Evolutionary conservation across 495 filamentous ascomycete species (phyloP).

Genomic region (Neurospora sp.): DNA sequence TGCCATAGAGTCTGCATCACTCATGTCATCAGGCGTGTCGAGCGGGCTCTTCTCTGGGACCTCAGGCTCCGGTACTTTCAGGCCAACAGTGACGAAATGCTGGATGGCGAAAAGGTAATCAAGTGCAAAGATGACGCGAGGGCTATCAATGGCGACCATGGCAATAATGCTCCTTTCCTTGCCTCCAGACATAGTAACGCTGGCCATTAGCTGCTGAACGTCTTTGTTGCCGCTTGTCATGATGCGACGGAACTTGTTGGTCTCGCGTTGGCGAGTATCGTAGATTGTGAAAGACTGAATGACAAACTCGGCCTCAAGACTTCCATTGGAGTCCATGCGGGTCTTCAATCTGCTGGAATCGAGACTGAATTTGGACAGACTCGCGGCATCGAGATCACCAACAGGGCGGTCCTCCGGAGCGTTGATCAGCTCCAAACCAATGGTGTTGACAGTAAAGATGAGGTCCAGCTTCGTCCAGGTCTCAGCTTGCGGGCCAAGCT

Average conservation of each 20-base stretch:
- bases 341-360: slow-evolving; percentile 87
- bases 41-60: slow-evolving; percentile 45
- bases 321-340: slow-evolving; percentile 87
- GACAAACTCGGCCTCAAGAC: slow-evolving; percentile 84
- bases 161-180: slow-evolving; percentile 75
- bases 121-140: slow-evolving; percentile 84
- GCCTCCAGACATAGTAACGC: slow-evolving; percentile 83
- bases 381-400: slow-evolving; percentile 65
- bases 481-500: slow-evolving; percentile 51
- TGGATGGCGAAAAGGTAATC: slow-evolving; percentile 91
- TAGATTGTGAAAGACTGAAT: slow-evolving; percentile 92
- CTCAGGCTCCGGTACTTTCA: slow-evolving; percentile 48
- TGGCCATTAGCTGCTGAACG: slow-evolving; percentile 97
- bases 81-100: slow-evolving; percentile 61
- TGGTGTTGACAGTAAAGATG: slow-evolving; percentile 76
- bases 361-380: slow-evolving; percentile 85
- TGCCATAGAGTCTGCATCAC: slow-evolving; percentile 45
- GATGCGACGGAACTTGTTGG: slow-evolving; percentile 93
- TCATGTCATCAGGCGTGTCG: slow-evolving; percentile 47
- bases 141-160: slow-evolving; percentile 91
- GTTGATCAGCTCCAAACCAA: slow-evolving; percentile 81
- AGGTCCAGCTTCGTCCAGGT: slow-evolving; percentile 92
- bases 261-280: slow-evolving; percentile 75
- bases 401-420: slow-evolving; percentile 65
- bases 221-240: slow-evolving; percentile 94